Evolutionary conservation across 169 alveolate species (phyloP).

Genomic region (Perkinsus chesapeaki): DNA sequence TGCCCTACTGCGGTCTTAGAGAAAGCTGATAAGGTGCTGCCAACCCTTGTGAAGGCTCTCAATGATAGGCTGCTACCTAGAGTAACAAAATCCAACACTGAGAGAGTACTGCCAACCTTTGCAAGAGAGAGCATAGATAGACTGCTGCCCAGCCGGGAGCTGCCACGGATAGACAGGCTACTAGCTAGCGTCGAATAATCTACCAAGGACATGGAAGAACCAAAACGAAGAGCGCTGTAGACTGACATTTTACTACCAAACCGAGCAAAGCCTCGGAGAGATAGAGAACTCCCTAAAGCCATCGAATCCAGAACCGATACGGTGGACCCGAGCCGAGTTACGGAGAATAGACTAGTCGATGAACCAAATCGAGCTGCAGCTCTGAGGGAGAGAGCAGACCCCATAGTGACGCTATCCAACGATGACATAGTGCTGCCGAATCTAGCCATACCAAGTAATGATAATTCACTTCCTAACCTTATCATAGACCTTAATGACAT

Average conservation of each 20-base stretch:
- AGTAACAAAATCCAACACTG: not conserved
- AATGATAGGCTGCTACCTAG: not conserved
- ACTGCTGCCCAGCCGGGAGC: not conserved
- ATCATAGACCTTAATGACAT: not conserved
- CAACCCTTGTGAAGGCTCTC: not conserved
- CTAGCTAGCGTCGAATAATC: not conserved
- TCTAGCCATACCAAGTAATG: not conserved
- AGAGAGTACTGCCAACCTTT: not conserved
- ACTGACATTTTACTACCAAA: not conserved
- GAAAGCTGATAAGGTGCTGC: not conserved
- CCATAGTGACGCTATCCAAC: not conserved
- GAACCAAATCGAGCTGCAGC: not conserved
- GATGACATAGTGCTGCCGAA: not conserved
- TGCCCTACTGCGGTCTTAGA: not conserved
- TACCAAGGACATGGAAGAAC: not conserved
- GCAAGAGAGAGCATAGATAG: not conserved
- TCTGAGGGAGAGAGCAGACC: constrained; percentile 1
- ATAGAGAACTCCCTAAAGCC: not conserved
- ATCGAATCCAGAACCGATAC: not conserved
- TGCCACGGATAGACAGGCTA: not conserved
- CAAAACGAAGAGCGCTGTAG: not conserved
- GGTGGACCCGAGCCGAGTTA: not conserved
- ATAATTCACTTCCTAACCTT: not conserved
- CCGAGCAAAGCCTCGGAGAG: not conserved
- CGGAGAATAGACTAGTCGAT: not conserved